Base-by-base conservation (phyloP, 345 rosid species). In the Salix exigua region DNA sequence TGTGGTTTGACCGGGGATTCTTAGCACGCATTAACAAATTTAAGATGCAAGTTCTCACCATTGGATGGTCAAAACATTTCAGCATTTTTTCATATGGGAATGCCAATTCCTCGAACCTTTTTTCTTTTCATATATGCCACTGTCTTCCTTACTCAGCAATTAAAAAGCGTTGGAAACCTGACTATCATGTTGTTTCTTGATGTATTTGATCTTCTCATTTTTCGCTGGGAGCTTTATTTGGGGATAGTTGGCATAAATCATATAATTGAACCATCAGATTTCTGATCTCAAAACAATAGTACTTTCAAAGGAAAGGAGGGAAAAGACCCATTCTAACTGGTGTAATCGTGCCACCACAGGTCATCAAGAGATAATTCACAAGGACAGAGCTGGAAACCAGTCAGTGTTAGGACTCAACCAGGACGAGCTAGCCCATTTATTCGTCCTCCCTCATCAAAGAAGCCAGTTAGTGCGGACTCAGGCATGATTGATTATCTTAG, bases 401-500 rank as follows among this genome's bases (percentile, higher is more conserved):
- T 72, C 40, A 70, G 79, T 64, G 55, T 77, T 68, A 81, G 80
- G 72, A 73, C 80, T 60, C 87, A 84, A 79, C 84, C 75, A 48
- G 73, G 64, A 40, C 82, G 65, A 61, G 82, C 72, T 68, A 86
- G 80, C 80, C 92, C 94, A 26, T 77, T 90, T 81, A 88, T 89
- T 84, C 94, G 94, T 63, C 99, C 98, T 64, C 97, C 97, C 78
- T 73, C 91, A 18, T 83, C 99, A 16, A 86, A 88, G 89, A 90
- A 82, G 78, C 96, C 93, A 46, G 90, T 89, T 62, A 78, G 75
- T 37, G 71, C 75, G 40, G 88, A 87, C 38, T 77, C 93, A 19
- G 83, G 85, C 48, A 12, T 81, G 72, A 66, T 88, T 71, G 99
- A 95, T 81, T 95, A 84, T 83, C 99, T 95, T 81, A 95, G 99